A percentile compares a stretch with the other conserved stretches of the same genome.
Evolutionary conservation across 179 eudicot species (phyloP).

Genomic region (Heliamphora pulchella): DNA sequence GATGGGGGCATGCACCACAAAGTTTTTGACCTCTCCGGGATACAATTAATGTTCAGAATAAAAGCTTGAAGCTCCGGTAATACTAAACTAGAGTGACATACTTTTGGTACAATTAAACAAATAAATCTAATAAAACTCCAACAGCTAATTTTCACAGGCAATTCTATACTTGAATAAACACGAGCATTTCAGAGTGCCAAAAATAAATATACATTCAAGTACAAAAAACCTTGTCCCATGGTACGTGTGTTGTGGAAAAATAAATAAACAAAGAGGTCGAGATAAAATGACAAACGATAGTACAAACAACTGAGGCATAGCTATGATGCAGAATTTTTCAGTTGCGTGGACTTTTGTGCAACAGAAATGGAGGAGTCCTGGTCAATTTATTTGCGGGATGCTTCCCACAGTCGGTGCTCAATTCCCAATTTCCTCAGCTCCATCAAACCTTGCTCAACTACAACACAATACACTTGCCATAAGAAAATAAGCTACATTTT

Average conservation of each 20-base stretch:
- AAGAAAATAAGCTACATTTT: background rate
- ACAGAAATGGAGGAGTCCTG: slow-evolving; percentile 14
- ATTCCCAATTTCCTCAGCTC: slow-evolving; percentile 69
- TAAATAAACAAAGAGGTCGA: too few relatives aligned
- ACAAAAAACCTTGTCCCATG: background rate
- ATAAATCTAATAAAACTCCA: background rate
- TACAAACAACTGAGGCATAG: background rate
- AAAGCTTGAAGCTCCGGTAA: too few relatives aligned
- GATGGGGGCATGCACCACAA: too few relatives aligned
- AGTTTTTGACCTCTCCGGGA: too few relatives aligned
- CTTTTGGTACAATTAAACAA: background rate
- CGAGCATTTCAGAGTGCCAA: background rate
- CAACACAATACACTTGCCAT: slow-evolving; percentile 10
- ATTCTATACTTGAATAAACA: background rate
- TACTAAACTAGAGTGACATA: background rate
- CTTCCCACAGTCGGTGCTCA: slow-evolving; percentile 64
- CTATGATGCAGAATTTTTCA: background rate
- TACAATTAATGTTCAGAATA: too few relatives aligned
- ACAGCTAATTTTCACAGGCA: background rate
- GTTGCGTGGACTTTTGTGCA: background rate
- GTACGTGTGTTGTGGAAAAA: background rate
- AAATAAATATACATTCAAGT: background rate
- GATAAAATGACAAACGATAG: background rate
- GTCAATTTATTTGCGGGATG: slow-evolving; percentile 50
- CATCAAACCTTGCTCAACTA: slow-evolving; percentile 66